Conservation (phyloP, 1,284 basidiomycete species). For the Anthracocystis panici-leucophaei region DNA sequence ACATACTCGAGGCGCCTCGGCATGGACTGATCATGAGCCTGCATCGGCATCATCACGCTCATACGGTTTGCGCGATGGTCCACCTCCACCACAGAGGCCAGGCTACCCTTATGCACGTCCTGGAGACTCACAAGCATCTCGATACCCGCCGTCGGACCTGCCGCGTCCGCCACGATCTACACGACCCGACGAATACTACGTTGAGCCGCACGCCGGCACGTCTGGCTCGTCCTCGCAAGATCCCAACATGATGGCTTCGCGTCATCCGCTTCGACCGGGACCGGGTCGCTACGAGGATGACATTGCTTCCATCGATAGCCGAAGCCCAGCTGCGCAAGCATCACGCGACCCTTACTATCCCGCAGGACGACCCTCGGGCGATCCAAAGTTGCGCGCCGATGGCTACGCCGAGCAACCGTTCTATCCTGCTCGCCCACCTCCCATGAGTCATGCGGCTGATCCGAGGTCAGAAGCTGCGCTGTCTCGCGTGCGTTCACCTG, state of each 20-base stretch:
- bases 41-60: background rate
- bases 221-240: conserved; percentile 7
- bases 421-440: conserved; percentile 10
- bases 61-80: conserved; percentile 9
- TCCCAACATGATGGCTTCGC: conserved; percentile 9
- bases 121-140: conserved; percentile 4
- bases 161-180: conserved; percentile 22
- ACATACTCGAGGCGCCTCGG: background rate
- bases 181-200: conserved; percentile 28
- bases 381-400: conserved; percentile 16
- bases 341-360: conserved; percentile 24
- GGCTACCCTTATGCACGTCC: conserved; percentile 10
- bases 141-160: conserved; percentile 28
- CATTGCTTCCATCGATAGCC: conserved; percentile 3
- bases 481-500: conserved; percentile 27
- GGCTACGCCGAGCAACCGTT: conserved; percentile 27
- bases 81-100: conserved; percentile 6
- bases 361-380: conserved; percentile 13
- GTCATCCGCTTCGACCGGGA: conserved; percentile 13
- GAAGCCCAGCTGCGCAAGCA: background rate
- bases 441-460: conserved; percentile 10
- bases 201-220: conserved; percentile 6
- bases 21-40: conserved; percentile 21
- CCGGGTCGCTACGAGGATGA: conserved; percentile 11
- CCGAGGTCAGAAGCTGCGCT: conserved; percentile 15